Base-by-base conservation (phyloP, 1,284 basidiomycete genomes). In the Tilletia setariae region DNA sequence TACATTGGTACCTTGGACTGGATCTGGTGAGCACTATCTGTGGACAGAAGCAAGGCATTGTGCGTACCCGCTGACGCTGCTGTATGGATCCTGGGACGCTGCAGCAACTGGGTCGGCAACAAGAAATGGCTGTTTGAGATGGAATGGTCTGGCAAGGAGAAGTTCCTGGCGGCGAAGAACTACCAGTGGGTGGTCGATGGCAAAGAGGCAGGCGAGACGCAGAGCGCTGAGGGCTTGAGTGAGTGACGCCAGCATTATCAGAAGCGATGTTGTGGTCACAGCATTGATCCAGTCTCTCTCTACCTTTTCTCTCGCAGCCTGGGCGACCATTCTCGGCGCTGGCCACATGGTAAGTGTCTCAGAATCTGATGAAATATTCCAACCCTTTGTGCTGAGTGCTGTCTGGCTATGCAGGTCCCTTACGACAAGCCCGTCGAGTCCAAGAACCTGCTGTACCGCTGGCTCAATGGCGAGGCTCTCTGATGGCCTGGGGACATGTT, bases 1-100 rank as follows among this genome's bases (percentile, higher is more conserved):
- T 91, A 91, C 73, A 89, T 89, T 3, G 90, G 90, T 2, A 78
- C 77, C 28, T 65, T 77, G 21, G 80, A 82, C 70, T 82, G 80
- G 77, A 80, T 78, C 64, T 82, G 78, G 46, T 49, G 46, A 49
- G 46, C 19, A 6, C 6, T 23, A 40, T 40, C 35, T 40, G 35
- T 40, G 35, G 35, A 40, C 35, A 40, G 35, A 40, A 40, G 11
- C 35, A 40, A 11, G 35, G 35, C 35, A 40, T 40, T 40, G 35
- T 6, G 35, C 35, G 11, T 40, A 40, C 11, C 6, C 35, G 35
- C 35, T 40, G 35, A 40, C 35, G 6, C 11, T 40, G 35, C 35
- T 6, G n/a, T n/a, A 40, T 11, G 35, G 11, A 40, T 11, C 35
- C 35, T 40, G 4, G 35, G 11, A 11, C 35, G 11, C 35, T 40